A percentile compares a stretch with the other conserved stretches of the same genome.
Conservation (phyloP, 805 yeast species). For the Candida mattraensis region DNA sequence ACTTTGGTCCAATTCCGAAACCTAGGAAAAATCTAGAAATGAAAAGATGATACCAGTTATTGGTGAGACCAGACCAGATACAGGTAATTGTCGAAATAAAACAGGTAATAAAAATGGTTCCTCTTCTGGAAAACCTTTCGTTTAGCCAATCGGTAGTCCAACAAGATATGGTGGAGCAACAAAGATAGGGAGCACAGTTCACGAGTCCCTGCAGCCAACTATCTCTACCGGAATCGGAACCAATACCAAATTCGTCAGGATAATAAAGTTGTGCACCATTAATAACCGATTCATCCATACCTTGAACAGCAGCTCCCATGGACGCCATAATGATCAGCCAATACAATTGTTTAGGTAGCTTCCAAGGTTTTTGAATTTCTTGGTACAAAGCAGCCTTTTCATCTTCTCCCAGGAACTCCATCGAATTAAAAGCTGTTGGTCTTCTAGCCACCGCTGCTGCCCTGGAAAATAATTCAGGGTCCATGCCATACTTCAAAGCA, state of each 20-base stretch:
- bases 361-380: slow-evolving; percentile 49
- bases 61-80: slow-evolving; percentile 66
- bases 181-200: slow-evolving; percentile 70
- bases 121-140: slow-evolving; percentile 57
- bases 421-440: slow-evolving; percentile 57
- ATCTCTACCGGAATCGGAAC: slow-evolving; percentile 43
- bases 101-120: slow-evolving; percentile 67
- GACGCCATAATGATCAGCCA: slow-evolving; percentile 66
- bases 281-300: slow-evolving; percentile 77
- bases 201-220: slow-evolving; percentile 62
- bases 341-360: slow-evolving; percentile 44
- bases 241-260: slow-evolving; percentile 55
- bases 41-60: slow-evolving; percentile 67
- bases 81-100: slow-evolving; percentile 58
- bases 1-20: slow-evolving; percentile 68
- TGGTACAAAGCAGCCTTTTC: slow-evolving; percentile 51
- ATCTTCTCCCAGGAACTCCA: slow-evolving; percentile 53
- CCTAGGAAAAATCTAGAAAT: slow-evolving; percentile 67
- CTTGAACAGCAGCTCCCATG: slow-evolving; percentile 77
- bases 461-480: slow-evolving; percentile 56
- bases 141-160: slow-evolving; percentile 66
- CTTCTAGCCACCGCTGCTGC: slow-evolving; percentile 69
- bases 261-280: slow-evolving; percentile 70
- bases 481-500: slow-evolving; percentile 55
- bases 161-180: slow-evolving; percentile 59